These are phyloP conservation scores for Mytilinidion resinicola DNA, from an alignment of 495 filamentous ascomycete genomes.

Conservation along the genomic window DNA sequence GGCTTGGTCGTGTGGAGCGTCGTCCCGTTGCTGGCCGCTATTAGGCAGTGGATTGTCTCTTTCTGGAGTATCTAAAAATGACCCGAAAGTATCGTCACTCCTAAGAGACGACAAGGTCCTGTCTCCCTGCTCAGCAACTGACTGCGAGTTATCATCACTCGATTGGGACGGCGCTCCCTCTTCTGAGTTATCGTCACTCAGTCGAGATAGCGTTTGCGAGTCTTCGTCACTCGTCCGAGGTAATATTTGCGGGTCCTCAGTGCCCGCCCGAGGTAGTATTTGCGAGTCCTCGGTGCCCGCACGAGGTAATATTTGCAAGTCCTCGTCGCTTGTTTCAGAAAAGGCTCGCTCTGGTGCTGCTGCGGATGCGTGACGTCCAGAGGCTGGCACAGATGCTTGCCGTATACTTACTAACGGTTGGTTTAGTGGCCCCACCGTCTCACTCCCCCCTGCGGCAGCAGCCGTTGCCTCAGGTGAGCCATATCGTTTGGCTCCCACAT, in stretches of 20 bases:
- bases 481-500: constrained; percentile 7
- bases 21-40: neutral
- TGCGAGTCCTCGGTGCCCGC: too few relatives aligned
- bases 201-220: neutral
- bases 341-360: too few relatives aligned
- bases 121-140: neutral
- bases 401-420: too few relatives aligned
- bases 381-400: too few relatives aligned
- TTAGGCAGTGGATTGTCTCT: neutral
- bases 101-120: neutral
- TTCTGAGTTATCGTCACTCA: neutral
- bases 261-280: too few relatives aligned
- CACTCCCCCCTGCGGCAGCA: constrained; percentile 7
- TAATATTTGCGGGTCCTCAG: too few relatives aligned
- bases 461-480: constrained; percentile 7
- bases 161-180: neutral
- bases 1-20: neutral
- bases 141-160: neutral
- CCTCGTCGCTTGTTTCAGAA: too few relatives aligned
- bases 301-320: too few relatives aligned
- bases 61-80: neutral
- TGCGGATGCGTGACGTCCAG: too few relatives aligned
- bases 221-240: constrained; percentile 1
- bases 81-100: neutral
- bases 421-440: too few relatives aligned